Percentiles rank a stretch among this genome's conserved stretches.
These are phyloP conservation scores for Fraxinus greggii DNA, from an alignment of 305 asterid species.

Conservation along the genomic window DNA sequence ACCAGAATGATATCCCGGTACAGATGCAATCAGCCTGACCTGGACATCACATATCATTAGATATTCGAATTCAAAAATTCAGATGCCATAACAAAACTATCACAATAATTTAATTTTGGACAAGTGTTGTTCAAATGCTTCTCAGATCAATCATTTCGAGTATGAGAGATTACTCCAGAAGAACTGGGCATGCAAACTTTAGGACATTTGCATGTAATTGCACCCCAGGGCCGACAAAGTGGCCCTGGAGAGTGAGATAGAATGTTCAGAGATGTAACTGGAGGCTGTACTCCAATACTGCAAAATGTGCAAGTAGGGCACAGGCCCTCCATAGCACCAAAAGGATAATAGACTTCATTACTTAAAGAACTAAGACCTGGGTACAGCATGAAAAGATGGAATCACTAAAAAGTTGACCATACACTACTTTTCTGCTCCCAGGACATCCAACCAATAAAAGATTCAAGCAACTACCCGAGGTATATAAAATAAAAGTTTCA, in stretches of 20 bases:
- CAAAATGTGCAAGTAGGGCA: background rate
- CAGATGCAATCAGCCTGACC: conserved; percentile 96
- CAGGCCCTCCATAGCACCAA: background rate
- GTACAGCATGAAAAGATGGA: background rate
- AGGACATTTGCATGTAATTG: background rate
- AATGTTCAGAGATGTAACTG: background rate
- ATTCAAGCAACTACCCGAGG: background rate
- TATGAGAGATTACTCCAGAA: background rate
- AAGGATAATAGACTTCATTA: background rate
- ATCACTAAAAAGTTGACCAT: background rate
- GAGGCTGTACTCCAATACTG: background rate
- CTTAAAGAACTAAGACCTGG: background rate
- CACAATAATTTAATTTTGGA: background rate
- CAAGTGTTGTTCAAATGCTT: background rate
- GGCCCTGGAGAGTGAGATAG: conserved; percentile 1
- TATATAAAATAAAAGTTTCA: background rate
- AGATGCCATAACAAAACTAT: background rate
- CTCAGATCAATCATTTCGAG: background rate
- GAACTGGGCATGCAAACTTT: background rate
- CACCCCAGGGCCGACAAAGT: background rate
- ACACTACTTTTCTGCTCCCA: background rate
- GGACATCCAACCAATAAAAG: background rate
- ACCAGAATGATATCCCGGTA: conserved; percentile 94
- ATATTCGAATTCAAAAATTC: background rate
- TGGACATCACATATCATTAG: conserved; percentile 30